Evolutionary conservation across 2,329 filamentous ascomycete genomes (phyloP).

Genomic region (Sordariomycetes sp.): DNA sequence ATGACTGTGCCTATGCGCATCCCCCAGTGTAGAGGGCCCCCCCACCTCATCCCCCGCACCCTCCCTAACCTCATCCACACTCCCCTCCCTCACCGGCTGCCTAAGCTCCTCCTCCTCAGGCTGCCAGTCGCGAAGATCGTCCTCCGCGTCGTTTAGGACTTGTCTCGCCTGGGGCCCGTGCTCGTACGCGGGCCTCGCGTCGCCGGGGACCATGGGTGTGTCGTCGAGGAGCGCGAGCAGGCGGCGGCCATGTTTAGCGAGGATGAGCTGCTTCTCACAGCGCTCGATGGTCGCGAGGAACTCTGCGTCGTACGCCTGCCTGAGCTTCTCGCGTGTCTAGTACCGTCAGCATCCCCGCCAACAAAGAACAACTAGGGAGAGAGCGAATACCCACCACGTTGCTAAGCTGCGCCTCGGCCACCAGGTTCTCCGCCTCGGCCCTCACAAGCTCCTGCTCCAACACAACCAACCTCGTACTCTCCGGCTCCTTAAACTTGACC

Average conservation of each 20-base stretch:
- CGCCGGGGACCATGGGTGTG: constrained; percentile 76
- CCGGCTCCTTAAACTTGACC: constrained; percentile 84
- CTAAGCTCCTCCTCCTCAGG: constrained; percentile 22
- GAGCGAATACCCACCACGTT: constrained; percentile 57
- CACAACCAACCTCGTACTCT: constrained; percentile 65
- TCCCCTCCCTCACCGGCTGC: constrained; percentile 1
- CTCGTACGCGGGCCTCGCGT: constrained; percentile 56
- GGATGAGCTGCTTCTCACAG: constrained; percentile 90
- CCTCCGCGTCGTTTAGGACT: constrained; percentile 84
- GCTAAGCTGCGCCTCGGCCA: constrained; percentile 90
- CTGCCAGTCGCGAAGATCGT: constrained; percentile 69
- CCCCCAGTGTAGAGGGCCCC: background rate
- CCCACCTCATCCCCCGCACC: constrained; percentile 6
- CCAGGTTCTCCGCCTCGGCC: constrained; percentile 88
- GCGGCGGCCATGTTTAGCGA: constrained; percentile 80
- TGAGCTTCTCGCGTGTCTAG: constrained; percentile 91
- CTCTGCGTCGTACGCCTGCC: constrained; percentile 83
- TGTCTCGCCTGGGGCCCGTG: constrained; percentile 58
- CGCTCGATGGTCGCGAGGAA: constrained; percentile 87
- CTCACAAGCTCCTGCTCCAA: constrained; percentile 94
- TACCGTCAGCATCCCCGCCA: background rate
- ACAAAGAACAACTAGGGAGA: background rate
- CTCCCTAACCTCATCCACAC: constrained; percentile 1
- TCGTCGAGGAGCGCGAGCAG: constrained; percentile 81
- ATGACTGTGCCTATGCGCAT: background rate